Evolutionary conservation across 345 rosid species (phyloP), one percentile per base, ranked within the genome.

Genomic region (Salix dunnii): DNA sequence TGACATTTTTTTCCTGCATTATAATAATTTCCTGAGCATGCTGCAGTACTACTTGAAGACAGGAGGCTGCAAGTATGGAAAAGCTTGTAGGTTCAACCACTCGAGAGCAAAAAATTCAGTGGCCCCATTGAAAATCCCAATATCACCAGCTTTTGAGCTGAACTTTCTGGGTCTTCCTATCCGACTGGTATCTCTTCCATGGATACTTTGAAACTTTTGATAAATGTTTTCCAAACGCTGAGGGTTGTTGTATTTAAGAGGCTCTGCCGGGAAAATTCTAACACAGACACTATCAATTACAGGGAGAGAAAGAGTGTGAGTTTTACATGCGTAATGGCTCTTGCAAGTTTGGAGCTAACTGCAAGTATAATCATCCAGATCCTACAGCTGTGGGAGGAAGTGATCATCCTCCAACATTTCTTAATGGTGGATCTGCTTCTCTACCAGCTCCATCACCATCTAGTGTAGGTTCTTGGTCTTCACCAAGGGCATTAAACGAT

Each of bases 281-380:
- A 68, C 42, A 5, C 48, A 17, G 11, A 23, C n/a, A 48, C 67
- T 28, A 75, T 80, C 74, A 31, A 71, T 70, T 14, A 4, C 85
- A 93, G 97, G 95, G 91, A 78, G 97, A 87, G 84, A 86, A 72
- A 76, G 98, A 96, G 78, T 93, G 99, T 72, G 94, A 87, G 8
- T 93, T 81, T 85, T 96, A 91, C 85, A 96, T 96, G 98, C 97
- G 95, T 55, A 92, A 86, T 80, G 98, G 94, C 74, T 92, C 98
- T 77, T 96, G 99, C 88, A 96, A 92, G 79, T 96, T 69, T 82
- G 97, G 92, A 71, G 78, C 90, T 67, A 90, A 78, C 81, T 96
- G 99, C 91, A 89, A 82, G 81, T 96, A 90, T 77, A 89, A 91
- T 82, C 99, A 96, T 90, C 99, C 99, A 21, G 97, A 96, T 83